phyloP scores from a whole-genome alignment of 768 basidiomycete genomes.

The Dacryopinax primogenitus region DNA sequence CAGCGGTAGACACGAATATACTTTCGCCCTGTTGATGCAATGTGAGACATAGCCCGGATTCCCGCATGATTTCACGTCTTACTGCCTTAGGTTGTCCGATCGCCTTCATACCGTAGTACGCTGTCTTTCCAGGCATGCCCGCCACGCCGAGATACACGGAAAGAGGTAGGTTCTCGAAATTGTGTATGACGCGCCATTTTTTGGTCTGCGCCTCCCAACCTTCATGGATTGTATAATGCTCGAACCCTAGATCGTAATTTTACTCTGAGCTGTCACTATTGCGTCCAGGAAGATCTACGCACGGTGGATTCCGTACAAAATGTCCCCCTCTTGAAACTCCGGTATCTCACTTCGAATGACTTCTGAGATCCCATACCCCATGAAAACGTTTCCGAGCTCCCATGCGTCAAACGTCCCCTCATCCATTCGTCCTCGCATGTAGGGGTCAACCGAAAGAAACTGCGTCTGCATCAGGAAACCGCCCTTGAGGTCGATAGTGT shows the following conservation, averaged over 20 bases:
- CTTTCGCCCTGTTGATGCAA: slow-evolving; percentile 47
- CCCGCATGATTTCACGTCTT: slow-evolving; percentile 12
- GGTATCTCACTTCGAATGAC: background rate
- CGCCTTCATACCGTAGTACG: slow-evolving; percentile 34
- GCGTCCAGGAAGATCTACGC: too few relatives aligned
- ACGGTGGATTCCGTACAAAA: background rate
- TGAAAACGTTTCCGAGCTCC: background rate
- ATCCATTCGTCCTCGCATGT: slow-evolving; percentile 8
- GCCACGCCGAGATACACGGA: slow-evolving; percentile 37
- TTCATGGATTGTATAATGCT: too few relatives aligned
- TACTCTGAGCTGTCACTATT: too few relatives aligned
- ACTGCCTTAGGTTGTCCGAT: slow-evolving; percentile 32
- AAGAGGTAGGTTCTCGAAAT: slow-evolving; percentile 39
- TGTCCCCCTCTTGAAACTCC: background rate
- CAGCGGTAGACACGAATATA: slow-evolving; percentile 78
- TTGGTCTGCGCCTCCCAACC: too few relatives aligned
- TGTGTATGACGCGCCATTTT: slow-evolving; percentile 33
- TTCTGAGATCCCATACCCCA: background rate
- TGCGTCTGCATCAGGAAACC: slow-evolving; percentile 1
- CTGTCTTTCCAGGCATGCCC: slow-evolving; percentile 33
- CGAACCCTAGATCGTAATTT: too few relatives aligned
- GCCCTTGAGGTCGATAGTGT: background rate
- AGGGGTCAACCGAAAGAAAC: slow-evolving; percentile 7
- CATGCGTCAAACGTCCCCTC: background rate
- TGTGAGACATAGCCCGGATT: background rate